Conservation (phyloP, 495 filamentous ascomycete genomes). For the Aspergillus diversus region DNA sequence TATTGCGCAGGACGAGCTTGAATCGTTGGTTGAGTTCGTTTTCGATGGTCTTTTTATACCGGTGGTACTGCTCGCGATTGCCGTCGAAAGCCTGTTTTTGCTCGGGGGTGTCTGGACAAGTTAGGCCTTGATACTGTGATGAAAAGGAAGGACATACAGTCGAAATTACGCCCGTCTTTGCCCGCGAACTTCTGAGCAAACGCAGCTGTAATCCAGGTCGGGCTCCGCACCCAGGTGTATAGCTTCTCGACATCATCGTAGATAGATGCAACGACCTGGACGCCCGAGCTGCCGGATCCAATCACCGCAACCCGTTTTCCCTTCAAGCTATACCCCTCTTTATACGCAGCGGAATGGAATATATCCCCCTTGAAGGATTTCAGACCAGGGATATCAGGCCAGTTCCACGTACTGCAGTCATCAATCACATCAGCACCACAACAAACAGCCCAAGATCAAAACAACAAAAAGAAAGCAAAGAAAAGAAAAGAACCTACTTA, state of each 20-base stretch:
- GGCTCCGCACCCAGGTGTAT: slow-evolving; percentile 18
- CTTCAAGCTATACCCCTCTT: slow-evolving; percentile 30
- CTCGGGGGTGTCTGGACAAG: slow-evolving; percentile 1
- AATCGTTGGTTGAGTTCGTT: slow-evolving; percentile 37
- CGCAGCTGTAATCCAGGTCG: slow-evolving; percentile 22
- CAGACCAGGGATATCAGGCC: slow-evolving; percentile 34
- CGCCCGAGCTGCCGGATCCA: slow-evolving; percentile 47
- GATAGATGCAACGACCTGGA: slow-evolving; percentile 37
- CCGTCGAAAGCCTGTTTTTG: slow-evolving; percentile 1
- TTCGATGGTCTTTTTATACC: slow-evolving; percentile 42
- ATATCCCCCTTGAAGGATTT: slow-evolving; percentile 25
- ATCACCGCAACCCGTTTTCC: slow-evolving; percentile 53
- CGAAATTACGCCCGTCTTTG: slow-evolving; percentile 22
- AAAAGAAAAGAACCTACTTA: slow-evolving; percentile 2
- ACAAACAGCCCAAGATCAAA: neutral
- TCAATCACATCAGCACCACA: neutral
- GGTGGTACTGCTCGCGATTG: slow-evolving; percentile 15
- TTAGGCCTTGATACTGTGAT: too few species aligned
- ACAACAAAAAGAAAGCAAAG: neutral
- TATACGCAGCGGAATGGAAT: slow-evolving; percentile 31
- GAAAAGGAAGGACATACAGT: slow-evolving; percentile 17
- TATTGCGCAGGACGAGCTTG: slow-evolving; percentile 15
- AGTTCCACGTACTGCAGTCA: slow-evolving; percentile 26
- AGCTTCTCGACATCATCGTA: slow-evolving; percentile 7
- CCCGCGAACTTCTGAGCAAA: slow-evolving; percentile 23